phyloP scores from a whole-genome alignment of 495 filamentous ascomycete genomes.

The Lophium mytilinum region DNA sequence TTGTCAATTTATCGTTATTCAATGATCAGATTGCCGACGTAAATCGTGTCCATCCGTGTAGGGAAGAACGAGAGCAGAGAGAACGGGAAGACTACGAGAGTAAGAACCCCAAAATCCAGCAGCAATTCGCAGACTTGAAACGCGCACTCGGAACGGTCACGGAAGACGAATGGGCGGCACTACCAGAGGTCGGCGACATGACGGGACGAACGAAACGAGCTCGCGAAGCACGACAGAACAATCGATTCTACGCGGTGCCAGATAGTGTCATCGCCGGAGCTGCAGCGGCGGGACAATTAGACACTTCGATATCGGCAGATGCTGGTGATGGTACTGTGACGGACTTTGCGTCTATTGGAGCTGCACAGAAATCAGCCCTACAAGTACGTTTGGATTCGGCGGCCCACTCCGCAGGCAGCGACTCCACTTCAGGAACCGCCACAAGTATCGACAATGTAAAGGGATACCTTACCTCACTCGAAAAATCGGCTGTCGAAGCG shows the following conservation, averaged over 20 bases:
- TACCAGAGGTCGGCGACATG: constrained; percentile 89
- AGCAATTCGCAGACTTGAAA: constrained; percentile 96
- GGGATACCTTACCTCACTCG: constrained; percentile 87
- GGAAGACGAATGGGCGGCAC: constrained; percentile 92
- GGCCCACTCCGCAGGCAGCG: constrained; percentile 56
- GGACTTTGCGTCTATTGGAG: constrained; percentile 96
- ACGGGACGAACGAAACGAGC: constrained; percentile 85
- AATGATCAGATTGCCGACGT: constrained; percentile 79
- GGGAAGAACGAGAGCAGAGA: constrained; percentile 89
- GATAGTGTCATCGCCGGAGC: constrained; percentile 92
- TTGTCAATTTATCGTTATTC: constrained; percentile 27
- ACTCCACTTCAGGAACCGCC: constrained; percentile 65
- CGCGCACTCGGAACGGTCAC: constrained; percentile 77
- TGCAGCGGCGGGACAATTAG: constrained; percentile 68
- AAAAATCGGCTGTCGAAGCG: constrained; percentile 66
- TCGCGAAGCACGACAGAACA: constrained; percentile 63
- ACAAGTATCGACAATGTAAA: constrained; percentile 84
- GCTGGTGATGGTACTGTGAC: constrained; percentile 74
- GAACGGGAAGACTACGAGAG: constrained; percentile 91
- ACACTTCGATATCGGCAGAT: constrained; percentile 59
- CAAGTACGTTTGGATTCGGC: constrained; percentile 87
- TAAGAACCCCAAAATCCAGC: constrained; percentile 96
- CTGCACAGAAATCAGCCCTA: constrained; percentile 87
- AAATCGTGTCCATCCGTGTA: constrained; percentile 53
- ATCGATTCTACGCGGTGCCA: constrained; percentile 92